These are phyloP conservation scores for Fusarium proliferatum DNA, from an alignment of 2,329 filamentous ascomycete genomes.

Conservation along the genomic window DNA sequence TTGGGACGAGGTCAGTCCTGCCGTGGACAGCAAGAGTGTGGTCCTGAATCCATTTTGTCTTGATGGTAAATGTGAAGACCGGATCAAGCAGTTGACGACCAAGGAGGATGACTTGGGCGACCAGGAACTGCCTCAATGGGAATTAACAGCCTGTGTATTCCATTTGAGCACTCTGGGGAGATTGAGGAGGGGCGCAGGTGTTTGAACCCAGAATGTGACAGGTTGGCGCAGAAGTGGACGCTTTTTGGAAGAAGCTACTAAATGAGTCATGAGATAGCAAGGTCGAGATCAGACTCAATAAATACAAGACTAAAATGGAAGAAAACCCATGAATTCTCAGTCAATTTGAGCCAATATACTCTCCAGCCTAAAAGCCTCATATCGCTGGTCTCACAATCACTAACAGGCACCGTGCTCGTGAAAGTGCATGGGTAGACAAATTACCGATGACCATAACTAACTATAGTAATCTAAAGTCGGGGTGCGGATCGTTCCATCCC, in stretches of 20 bases:
- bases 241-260: slow-evolving; percentile 87
- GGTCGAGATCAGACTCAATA: no score
- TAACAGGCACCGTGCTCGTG: no score
- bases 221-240: slow-evolving; percentile 84
- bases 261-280: background rate
- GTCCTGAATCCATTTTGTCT: slow-evolving; percentile 92
- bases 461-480: no score
- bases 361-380: no score
- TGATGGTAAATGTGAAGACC: slow-evolving; percentile 84
- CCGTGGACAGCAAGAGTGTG: slow-evolving; percentile 91
- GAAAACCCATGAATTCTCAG: no score
- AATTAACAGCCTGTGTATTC: slow-evolving; percentile 78
- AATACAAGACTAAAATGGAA: no score
- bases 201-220: slow-evolving; percentile 85
- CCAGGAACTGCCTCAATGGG: slow-evolving; percentile 66
- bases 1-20: slow-evolving; percentile 92
- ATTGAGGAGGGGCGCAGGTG: slow-evolving; percentile 73
- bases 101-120: slow-evolving; percentile 42
- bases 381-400: no score
- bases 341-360: no score
- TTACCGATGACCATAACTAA: no score
- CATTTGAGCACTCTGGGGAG: slow-evolving; percentile 87
- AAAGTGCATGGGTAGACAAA: no score
- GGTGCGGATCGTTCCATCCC: no score
- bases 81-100: slow-evolving; percentile 92